Evolutionary conservation across 768 basidiomycete genomes (phyloP), one percentile per base, ranked within the genome.

Genomic region (Leccinum broughii): DNA sequence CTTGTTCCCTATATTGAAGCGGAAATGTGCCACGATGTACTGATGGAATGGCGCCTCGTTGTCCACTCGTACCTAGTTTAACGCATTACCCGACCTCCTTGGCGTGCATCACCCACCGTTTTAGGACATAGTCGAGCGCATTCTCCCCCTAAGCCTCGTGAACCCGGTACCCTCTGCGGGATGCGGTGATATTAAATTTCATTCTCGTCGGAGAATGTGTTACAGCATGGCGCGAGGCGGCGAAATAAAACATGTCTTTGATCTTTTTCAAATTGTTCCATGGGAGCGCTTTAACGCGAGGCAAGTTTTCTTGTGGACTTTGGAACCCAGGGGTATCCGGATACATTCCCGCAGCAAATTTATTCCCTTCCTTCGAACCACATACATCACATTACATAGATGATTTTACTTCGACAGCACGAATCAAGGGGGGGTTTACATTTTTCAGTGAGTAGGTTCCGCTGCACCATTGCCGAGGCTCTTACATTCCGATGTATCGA

Each of bases 1-100:
- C 15, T 32, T 32, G 10, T 46, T 22, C 24, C 20, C 37, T 44
- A 58, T 70, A 65, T 66, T 56, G 58, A 68, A 68, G 70, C 62
- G 34, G 39, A 24, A 28, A 9, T 51, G 13, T 56, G 48, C 11
- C 13, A 39, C n/a, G 17, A 24, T 48, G 17, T 56, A 14, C 64
- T 71, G 58, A 67, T 59, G 53, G 54, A 50, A 26, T 24, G 32
- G 56, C 60, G 53, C 59, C 63, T 62, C 62, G 51, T 54, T 52
- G 30, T 35, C 56, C 22, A 17, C 22, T 20, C 13, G 28, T 48
- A 14, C 32, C 50, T 52, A 66, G 67, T 62, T 32, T 66, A 53
- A 56, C n/a, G 24, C 44, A 46, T 46, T 13, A 46, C 44, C 44
- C 20, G 44, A 20, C 44, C 46, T 32, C 55, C 39, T 59, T 49